A percentile compares a stretch with the other conserved stretches of the same genome.
These are phyloP conservation scores for Claviceps spartinae DNA, from an alignment of 2,329 filamentous ascomycete genomes.

Conservation along the genomic window DNA sequence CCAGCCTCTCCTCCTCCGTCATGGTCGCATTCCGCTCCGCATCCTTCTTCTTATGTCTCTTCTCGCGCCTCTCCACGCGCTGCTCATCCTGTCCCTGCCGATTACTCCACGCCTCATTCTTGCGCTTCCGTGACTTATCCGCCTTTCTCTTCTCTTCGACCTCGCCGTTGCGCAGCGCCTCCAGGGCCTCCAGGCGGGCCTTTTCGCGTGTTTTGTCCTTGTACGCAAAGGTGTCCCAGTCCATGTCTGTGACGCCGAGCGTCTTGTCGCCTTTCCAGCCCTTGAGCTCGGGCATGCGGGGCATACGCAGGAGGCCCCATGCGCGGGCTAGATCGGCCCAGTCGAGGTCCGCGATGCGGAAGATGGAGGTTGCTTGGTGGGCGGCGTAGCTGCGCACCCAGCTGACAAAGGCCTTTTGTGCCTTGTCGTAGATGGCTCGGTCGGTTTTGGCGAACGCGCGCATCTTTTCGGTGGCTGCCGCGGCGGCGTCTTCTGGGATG, in stretches of 20 bases:
- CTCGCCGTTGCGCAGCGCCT: conserved; percentile 28
- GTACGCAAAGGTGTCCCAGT: conserved; percentile 57
- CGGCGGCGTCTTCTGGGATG: conserved; percentile 49
- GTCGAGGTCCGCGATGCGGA: conserved; percentile 66
- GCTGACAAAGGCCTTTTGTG: conserved; percentile 80
- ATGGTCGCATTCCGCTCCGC: conserved; percentile 48
- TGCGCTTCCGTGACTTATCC: conserved; percentile 40
- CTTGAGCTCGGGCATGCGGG: conserved; percentile 85
- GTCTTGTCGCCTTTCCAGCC: conserved; percentile 56
- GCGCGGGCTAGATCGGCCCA: conserved; percentile 70
- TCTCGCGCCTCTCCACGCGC: conserved; percentile 48
- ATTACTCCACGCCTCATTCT: conserved; percentile 59
- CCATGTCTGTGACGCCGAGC: conserved; percentile 46
- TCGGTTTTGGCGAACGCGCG: conserved; percentile 41
- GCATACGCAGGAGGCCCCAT: conserved; percentile 77
- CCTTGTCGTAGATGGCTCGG: conserved; percentile 64
- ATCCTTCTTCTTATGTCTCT: conserved; percentile 50
- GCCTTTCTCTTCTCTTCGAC: conserved; percentile 24
- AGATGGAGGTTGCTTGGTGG: conserved; percentile 84
- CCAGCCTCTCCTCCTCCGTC: conserved; percentile 55
- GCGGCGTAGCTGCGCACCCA: conserved; percentile 88
- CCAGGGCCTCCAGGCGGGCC: conserved; percentile 43
- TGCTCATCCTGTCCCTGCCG: conserved; percentile 54
- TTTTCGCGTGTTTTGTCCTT: conserved; percentile 60
- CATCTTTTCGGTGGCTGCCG: conserved; percentile 43